These are phyloP conservation scores for Fusarium temperatum DNA, from an alignment of 2,329 filamentous ascomycete genomes.

Conservation along the genomic window DNA sequence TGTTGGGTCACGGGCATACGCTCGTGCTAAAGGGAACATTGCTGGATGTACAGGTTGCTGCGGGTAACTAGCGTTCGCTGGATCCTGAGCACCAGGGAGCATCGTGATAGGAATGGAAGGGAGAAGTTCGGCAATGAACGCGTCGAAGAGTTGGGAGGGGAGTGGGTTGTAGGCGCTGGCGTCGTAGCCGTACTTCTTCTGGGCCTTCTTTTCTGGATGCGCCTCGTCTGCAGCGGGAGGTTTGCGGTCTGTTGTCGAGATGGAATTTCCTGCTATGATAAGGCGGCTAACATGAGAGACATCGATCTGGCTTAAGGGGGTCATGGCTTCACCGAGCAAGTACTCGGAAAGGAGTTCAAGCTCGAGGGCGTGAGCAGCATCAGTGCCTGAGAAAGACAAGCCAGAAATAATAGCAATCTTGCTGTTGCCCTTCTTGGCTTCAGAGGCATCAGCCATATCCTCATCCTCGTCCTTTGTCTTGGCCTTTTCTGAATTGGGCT, in stretches of 20 bases:
- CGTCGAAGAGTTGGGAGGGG: slow-evolving; percentile 84
- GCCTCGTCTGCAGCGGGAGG: slow-evolving; percentile 48
- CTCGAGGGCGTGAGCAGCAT: slow-evolving; percentile 75
- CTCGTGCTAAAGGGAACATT: slow-evolving; percentile 82
- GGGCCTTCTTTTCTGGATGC: slow-evolving; percentile 55
- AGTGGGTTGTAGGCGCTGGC: slow-evolving; percentile 85
- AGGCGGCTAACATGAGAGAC: slow-evolving; percentile 80
- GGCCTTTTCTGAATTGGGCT: slow-evolving; percentile 52
- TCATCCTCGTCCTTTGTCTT: slow-evolving; percentile 55
- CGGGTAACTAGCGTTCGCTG: slow-evolving; percentile 87
- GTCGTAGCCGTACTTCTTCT: slow-evolving; percentile 96
- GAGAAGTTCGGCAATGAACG: slow-evolving; percentile 81
- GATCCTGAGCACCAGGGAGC: slow-evolving; percentile 84
- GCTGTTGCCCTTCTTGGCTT: slow-evolving; percentile 56
- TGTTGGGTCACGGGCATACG: slow-evolving; percentile 66
- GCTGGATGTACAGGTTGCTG: slow-evolving; percentile 94
- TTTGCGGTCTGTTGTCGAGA: slow-evolving; percentile 69
- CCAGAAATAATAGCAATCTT: slow-evolving; percentile 90
- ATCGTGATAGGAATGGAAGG: slow-evolving; percentile 89
- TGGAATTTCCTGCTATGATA: slow-evolving; percentile 91
- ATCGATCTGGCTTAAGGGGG: slow-evolving; percentile 65
- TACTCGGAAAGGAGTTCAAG: slow-evolving; percentile 86
- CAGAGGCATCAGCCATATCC: slow-evolving; percentile 64
- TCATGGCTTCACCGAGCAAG: slow-evolving; percentile 82
- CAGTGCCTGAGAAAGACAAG: slow-evolving; percentile 80